Conservation (phyloP, 371 early-diverging fungal genomes). For the Rhizopus arrhizus region DNA sequence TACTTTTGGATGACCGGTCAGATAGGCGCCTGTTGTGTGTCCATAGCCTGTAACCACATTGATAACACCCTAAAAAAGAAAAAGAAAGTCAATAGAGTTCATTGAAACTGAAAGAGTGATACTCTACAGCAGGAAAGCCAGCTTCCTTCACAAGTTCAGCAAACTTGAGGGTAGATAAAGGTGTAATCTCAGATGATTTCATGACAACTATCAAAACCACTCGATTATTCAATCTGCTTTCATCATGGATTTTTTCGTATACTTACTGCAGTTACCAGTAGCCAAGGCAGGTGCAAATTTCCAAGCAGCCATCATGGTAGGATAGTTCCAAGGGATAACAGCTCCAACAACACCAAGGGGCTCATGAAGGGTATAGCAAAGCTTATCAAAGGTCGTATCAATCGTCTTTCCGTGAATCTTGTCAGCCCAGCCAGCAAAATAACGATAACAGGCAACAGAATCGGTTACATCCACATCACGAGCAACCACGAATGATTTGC, state of each 20-base stretch:
- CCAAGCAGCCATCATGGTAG: constrained; percentile 79
- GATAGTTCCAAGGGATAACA: constrained; percentile 61
- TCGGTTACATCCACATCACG: constrained; percentile 66
- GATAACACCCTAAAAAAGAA: constrained; percentile 60
- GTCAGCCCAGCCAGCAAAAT: constrained; percentile 80
- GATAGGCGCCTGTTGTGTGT: constrained; percentile 37
- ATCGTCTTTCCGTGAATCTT: constrained; percentile 38
- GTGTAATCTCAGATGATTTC: constrained; percentile 57
- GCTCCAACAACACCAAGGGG: constrained; percentile 82
- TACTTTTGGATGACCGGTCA: constrained; percentile 45
- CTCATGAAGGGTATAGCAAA: constrained; percentile 76
- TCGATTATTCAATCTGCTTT: not conserved
- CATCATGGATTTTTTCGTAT: not conserved
- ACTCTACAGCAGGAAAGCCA: constrained; percentile 48
- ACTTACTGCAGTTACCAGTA: constrained; percentile 63
- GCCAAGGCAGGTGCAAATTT: constrained; percentile 88
- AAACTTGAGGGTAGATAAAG: constrained; percentile 52
- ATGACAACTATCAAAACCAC: constrained; percentile 17
- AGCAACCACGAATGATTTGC: constrained; percentile 76
- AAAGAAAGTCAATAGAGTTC: not conserved
- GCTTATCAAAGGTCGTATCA: constrained; percentile 61
- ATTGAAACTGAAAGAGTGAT: no score
- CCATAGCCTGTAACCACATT: constrained; percentile 65
- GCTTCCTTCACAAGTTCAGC: constrained; percentile 51
- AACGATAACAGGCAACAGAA: constrained; percentile 71